These are phyloP conservation scores for Plasmodium cynomolgi DNA, from an alignment of 169 alveolate genomes.

Conservation along the genomic window DNA sequence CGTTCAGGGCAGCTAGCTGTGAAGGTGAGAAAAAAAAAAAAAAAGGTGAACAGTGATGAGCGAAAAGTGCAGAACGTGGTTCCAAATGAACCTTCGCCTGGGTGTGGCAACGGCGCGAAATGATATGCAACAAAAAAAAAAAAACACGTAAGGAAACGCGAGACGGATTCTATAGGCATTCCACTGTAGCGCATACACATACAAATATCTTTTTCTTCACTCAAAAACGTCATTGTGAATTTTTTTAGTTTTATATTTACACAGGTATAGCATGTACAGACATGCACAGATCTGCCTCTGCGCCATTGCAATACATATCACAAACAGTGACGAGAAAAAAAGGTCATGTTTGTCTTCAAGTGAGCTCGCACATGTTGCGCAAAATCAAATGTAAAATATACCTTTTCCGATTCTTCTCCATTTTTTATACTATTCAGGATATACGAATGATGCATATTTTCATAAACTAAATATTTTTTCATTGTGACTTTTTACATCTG, in stretches of 20 bases:
- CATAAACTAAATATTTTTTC: conserved; percentile 64
- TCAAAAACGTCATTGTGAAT: not conserved
- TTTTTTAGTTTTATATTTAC: not conserved
- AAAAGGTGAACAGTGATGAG: not conserved
- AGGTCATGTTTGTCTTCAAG: not conserved
- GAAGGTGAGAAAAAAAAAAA: not conserved
- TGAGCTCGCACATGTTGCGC: not conserved
- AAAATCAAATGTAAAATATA: not conserved
- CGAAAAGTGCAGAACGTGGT: not conserved
- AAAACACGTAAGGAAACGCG: not conserved
- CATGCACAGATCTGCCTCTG: not conserved
- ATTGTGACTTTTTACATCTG: conserved; percentile 14
- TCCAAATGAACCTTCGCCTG: not conserved
- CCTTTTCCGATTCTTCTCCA: conserved; percentile 77
- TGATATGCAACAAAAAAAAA: not conserved
- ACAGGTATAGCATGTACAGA: not conserved
- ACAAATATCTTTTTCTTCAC: too few species aligned
- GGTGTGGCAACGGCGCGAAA: not conserved
- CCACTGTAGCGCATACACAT: too few species aligned
- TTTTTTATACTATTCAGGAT: conserved; percentile 70
- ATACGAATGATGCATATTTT: conserved; percentile 56
- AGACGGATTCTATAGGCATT: not conserved
- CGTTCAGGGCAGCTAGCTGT: conserved; percentile 72
- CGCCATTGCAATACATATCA: not conserved
- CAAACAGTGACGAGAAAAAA: not conserved